These are phyloP conservation scores for Ceratocystis cacaofunesta DNA, from an alignment of 2,329 filamentous ascomycete genomes.

Conservation along the genomic window DNA sequence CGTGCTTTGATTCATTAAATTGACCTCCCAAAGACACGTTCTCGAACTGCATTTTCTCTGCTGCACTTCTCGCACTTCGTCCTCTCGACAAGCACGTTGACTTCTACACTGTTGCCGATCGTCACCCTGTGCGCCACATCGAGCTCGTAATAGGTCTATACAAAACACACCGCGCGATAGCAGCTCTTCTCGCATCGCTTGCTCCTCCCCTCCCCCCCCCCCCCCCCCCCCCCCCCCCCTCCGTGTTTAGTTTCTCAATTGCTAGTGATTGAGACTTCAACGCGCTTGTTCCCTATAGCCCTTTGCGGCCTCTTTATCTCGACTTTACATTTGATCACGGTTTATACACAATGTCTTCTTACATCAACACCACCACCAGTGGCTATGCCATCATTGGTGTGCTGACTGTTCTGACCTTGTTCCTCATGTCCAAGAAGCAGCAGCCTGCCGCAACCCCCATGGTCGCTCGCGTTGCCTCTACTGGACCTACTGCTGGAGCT, in stretches of 20 bases:
- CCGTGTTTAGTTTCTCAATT: not conserved
- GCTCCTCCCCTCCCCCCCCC: not conserved
- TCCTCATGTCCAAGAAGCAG: slow-evolving; percentile 25
- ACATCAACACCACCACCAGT: slow-evolving; percentile 22
- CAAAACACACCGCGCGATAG: not conserved
- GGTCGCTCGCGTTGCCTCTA: slow-evolving; percentile 1
- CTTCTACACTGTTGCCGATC: not conserved
- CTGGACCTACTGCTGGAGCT: slow-evolving; percentile 18
- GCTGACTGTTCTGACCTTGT: slow-evolving; percentile 26
- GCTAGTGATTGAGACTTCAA: slow-evolving; percentile 2
- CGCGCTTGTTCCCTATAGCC: slow-evolving; percentile 3
- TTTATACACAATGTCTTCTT: slow-evolving; percentile 19
- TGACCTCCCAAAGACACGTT: slow-evolving; percentile 10
- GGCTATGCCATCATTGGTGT: slow-evolving; percentile 27
- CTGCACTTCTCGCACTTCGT: not conserved
- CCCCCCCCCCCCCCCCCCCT: not conserved
- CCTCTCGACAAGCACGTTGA: slow-evolving; percentile 1
- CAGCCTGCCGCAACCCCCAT: slow-evolving; percentile 18
- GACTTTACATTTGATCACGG: slow-evolving; percentile 3
- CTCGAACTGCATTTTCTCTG: not conserved
- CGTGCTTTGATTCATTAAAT: slow-evolving; percentile 14
- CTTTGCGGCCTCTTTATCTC: slow-evolving; percentile 6
- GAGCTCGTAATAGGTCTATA: not conserved
- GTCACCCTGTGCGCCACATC: not conserved
- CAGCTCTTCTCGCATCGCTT: slow-evolving; percentile 4